Conservation (phyloP, 768 basidiomycete genomes). For the Saitozyma sp. region DNA sequence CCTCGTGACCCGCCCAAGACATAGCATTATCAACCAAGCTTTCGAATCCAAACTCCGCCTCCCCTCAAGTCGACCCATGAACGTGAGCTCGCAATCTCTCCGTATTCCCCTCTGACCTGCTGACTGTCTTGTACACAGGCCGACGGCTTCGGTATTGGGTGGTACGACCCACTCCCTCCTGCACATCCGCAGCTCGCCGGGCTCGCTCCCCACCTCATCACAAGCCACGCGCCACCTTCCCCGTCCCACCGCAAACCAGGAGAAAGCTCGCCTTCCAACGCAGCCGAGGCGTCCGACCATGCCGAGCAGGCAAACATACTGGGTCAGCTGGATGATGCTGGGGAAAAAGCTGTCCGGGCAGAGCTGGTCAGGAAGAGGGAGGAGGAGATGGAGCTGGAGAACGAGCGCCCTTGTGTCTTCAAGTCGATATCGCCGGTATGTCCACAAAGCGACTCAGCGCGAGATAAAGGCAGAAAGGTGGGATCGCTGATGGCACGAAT, state of each 20-base stretch:
- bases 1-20: slow-evolving; percentile 89
- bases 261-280: too few relatives aligned
- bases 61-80: slow-evolving; percentile 41
- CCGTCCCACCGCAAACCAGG: too few relatives aligned
- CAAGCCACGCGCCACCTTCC: slow-evolving; percentile 5
- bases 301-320: too few relatives aligned
- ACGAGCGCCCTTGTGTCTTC: slow-evolving; percentile 77
- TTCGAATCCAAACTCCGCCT: slow-evolving; percentile 85
- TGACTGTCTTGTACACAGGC: slow-evolving; percentile 22
- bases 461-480: background rate
- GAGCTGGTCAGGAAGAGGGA: slow-evolving; percentile 29
- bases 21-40: slow-evolving; percentile 96
- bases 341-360: background rate
- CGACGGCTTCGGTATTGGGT: slow-evolving; percentile 97
- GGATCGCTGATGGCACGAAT: background rate
- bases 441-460: background rate
- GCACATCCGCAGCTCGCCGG: slow-evolving; percentile 1
- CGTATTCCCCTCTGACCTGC: background rate
- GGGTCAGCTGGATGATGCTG: too few relatives aligned
- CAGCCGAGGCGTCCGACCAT: too few relatives aligned
- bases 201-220: slow-evolving; percentile 6
- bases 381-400: slow-evolving; percentile 38
- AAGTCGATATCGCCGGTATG: slow-evolving; percentile 88
- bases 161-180: slow-evolving; percentile 76
- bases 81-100: slow-evolving; percentile 23